Evolutionary conservation across 2,329 filamentous ascomycete genomes (phyloP).

Genomic region (Hypoxylon sp.): DNA sequence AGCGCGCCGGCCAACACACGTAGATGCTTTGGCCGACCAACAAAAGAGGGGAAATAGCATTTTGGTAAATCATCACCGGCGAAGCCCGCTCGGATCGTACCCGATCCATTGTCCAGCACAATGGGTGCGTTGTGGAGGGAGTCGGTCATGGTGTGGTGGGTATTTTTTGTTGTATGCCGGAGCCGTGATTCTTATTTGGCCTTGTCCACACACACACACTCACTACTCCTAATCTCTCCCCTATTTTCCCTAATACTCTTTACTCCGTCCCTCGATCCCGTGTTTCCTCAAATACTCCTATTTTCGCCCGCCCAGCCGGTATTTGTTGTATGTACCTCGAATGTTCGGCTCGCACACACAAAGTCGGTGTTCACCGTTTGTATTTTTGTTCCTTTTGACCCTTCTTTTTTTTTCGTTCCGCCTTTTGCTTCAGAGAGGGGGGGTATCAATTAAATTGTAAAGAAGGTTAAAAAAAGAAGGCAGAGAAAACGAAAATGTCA

Average conservation of each 20-base stretch:
- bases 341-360: no score
- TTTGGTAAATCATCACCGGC: conserved; percentile 95
- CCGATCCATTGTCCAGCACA: conserved; percentile 98
- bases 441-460: no score
- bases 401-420: conserved; percentile 19
- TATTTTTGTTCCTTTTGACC: no score
- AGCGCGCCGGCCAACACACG: conserved; percentile 95
- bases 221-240: no score
- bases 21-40: conserved; percentile 93
- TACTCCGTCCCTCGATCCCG: conserved; percentile 9
- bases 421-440: no score
- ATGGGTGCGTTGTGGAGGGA: conserved; percentile 95
- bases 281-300: background rate
- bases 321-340: no score
- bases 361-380: conserved; percentile 16
- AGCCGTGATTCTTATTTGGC: conserved; percentile 32
- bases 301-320: no score
- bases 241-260: conserved; percentile 18
- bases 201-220: no score
- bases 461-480: conserved; percentile 10
- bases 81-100: conserved; percentile 96
- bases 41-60: conserved; percentile 97
- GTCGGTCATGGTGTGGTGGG: conserved; percentile 58
- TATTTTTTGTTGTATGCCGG: no score
- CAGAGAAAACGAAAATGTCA: conserved; percentile 10